A percentile compares a stretch with the other conserved stretches of the same genome.
Conservation (phyloP, 805 yeast genomes). For the Cyberlindnera mycetangii region DNA sequence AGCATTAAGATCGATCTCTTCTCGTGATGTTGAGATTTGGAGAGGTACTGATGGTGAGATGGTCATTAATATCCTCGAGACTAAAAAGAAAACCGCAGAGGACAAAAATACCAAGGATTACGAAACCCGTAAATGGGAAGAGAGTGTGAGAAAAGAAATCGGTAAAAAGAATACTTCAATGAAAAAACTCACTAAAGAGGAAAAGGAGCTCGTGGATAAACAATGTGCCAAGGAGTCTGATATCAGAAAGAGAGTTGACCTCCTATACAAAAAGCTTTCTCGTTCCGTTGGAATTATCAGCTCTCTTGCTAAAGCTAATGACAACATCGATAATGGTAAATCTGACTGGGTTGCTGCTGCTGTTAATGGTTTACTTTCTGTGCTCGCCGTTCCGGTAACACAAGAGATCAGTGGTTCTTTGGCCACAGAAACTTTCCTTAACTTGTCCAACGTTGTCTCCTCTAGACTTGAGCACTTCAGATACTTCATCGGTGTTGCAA, state of each 20-base stretch:
- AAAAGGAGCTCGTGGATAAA: constrained; percentile 56
- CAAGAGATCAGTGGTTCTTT: constrained; percentile 38
- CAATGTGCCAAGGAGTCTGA: constrained; percentile 61
- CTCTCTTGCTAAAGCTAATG: constrained; percentile 49
- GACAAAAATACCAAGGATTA: constrained; percentile 80
- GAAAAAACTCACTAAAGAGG: constrained; percentile 74
- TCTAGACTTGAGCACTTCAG: constrained; percentile 49
- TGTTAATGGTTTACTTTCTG: constrained; percentile 43
- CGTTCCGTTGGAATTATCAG: constrained; percentile 54
- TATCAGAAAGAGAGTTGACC: constrained; percentile 48
- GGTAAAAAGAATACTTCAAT: constrained; percentile 47
- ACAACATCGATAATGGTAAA: constrained; percentile 59
- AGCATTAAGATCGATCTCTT: constrained; percentile 35
- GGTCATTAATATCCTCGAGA: constrained; percentile 60
- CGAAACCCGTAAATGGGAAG: constrained; percentile 89
- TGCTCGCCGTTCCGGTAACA: constrained; percentile 37
- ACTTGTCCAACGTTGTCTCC: constrained; percentile 50
- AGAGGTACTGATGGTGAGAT: constrained; percentile 64
- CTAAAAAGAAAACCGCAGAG: constrained; percentile 42
- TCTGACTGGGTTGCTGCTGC: constrained; percentile 72
- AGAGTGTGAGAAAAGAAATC: constrained; percentile 70
- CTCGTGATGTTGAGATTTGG: constrained; percentile 60
- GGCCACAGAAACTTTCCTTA: constrained; percentile 50
- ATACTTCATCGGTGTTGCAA: constrained; percentile 64
- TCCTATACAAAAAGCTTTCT: constrained; percentile 34